Evolutionary conservation across 2,329 filamentous ascomycete genomes (phyloP).

Genomic region (Trichoderma pleuroti): DNA sequence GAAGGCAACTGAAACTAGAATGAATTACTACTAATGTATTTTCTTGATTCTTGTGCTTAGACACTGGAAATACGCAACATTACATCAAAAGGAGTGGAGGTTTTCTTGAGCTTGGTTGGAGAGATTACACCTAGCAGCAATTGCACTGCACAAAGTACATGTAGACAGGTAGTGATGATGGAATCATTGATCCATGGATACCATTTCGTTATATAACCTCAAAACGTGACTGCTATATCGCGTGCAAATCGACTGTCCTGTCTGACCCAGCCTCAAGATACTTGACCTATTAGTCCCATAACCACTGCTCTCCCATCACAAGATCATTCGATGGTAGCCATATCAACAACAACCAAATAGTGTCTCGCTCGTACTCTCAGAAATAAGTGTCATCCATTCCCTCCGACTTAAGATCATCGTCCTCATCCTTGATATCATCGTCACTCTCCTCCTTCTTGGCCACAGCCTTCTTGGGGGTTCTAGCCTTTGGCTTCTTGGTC

Average conservation of each 20-base stretch:
- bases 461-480: constrained; percentile 31
- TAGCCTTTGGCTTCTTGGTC: constrained; percentile 31
- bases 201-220: background rate
- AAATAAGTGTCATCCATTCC: constrained; percentile 8
- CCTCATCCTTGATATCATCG: constrained; percentile 18
- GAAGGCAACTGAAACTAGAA: background rate
- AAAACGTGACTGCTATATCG: background rate
- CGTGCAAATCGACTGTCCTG: background rate
- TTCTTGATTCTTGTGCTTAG: background rate
- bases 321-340: background rate
- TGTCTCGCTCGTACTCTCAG: background rate
- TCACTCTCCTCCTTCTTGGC: constrained; percentile 29
- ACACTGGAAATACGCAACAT: background rate
- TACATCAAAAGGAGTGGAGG: background rate
- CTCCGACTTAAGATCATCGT: constrained; percentile 23
- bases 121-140: background rate
- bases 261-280: background rate
- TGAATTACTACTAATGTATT: background rate
- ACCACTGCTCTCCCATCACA: background rate
- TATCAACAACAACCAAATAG: background rate
- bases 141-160: background rate
- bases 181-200: background rate
- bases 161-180: background rate
- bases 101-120: background rate
- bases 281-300: background rate